Conservation (phyloP, 768 basidiomycete genomes). For the Collybia nuda region DNA sequence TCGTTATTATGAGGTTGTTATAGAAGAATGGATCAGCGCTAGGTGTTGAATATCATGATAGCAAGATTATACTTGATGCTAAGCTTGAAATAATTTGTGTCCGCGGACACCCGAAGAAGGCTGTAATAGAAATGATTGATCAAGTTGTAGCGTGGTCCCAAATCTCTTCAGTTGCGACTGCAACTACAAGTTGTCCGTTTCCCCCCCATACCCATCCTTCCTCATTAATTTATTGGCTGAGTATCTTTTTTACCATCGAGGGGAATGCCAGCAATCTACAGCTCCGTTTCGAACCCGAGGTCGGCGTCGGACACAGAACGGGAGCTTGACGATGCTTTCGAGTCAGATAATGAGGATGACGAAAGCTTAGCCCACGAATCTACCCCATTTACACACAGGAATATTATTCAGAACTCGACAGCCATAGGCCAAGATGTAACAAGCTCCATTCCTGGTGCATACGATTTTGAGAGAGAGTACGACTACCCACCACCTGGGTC, state of each 20-base stretch:
- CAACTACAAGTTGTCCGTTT: too few species aligned
- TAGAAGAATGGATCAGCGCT: too few species aligned
- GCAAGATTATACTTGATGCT: too few species aligned
- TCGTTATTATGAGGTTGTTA: too few species aligned
- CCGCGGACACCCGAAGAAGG: too few species aligned
- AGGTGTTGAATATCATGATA: too few species aligned
- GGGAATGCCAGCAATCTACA: constrained; percentile 46
- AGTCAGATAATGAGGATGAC: constrained; percentile 19
- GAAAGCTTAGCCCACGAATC: constrained; percentile 29
- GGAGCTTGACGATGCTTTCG: constrained; percentile 12
- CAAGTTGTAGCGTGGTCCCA: background rate
- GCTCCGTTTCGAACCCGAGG: constrained; percentile 3
- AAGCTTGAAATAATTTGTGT: too few species aligned
- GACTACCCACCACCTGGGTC: constrained; percentile 78
- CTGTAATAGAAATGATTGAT: background rate
- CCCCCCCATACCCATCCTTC: background rate
- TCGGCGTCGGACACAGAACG: constrained; percentile 6
- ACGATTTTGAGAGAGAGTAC: constrained; percentile 80
- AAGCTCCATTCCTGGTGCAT: constrained; percentile 41
- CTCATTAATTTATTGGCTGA: constrained; percentile 19
- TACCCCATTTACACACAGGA: constrained; percentile 34
- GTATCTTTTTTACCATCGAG: constrained; percentile 5
- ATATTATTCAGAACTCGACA: background rate
- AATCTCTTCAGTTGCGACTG: background rate
- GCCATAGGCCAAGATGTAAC: constrained; percentile 13